Evolutionary conservation across 345 rosid genomes (phyloP).

Genomic region (Brassica napus): DNA sequence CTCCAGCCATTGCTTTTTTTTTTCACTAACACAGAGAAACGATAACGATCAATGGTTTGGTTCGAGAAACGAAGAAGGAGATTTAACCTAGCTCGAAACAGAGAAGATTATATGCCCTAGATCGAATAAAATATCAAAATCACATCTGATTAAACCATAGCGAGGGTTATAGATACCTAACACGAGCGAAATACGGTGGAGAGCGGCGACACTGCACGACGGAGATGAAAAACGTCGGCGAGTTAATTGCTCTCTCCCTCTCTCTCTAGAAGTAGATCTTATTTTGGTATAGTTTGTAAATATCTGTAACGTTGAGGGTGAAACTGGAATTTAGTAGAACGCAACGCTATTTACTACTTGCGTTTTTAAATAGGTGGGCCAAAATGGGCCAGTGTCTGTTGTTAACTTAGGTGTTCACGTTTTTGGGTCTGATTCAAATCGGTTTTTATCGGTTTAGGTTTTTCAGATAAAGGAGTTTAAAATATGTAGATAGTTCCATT

Average conservation of each 20-base stretch:
- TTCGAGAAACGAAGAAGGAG: background rate
- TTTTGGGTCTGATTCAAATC: too few relatives aligned
- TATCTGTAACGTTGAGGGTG: background rate
- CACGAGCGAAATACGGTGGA: background rate
- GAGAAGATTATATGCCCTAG: background rate
- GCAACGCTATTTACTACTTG: background rate
- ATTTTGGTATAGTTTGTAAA: background rate
- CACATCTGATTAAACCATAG: background rate
- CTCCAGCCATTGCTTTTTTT: constrained; percentile 49
- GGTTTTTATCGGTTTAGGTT: too few relatives aligned
- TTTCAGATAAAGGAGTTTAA: too few relatives aligned
- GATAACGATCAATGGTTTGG: background rate
- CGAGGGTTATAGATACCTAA: background rate
- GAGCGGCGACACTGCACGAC: constrained; percentile 2
- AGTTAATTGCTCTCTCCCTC: background rate
- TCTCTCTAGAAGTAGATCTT: background rate
- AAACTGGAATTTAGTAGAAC: background rate
- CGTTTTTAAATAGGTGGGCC: too few relatives aligned
- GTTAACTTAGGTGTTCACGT: too few relatives aligned
- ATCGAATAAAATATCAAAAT: background rate
- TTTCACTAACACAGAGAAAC: background rate
- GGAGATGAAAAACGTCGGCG: background rate
- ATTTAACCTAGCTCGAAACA: constrained; percentile 9
- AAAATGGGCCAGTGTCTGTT: too few relatives aligned
- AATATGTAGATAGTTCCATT: too few relatives aligned